phyloP scores from a whole-genome alignment of 345 rosid species.

The Rubroshorea leprosula region DNA sequence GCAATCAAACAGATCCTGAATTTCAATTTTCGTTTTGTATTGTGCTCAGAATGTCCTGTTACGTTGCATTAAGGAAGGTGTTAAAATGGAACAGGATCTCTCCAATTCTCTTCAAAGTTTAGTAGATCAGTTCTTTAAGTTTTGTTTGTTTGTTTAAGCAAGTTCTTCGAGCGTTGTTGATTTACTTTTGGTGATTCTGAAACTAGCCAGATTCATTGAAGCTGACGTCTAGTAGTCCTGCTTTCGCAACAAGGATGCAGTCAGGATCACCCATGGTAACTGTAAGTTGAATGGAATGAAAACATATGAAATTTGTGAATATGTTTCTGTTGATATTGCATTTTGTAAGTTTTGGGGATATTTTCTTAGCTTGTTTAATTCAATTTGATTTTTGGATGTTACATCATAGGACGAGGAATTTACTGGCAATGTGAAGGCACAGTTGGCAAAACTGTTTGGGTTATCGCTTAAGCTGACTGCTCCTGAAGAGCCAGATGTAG shows the following conservation, averaged over 20 bases:
- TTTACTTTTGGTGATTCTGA: slow-evolving; percentile 21
- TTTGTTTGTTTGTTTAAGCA: neutral
- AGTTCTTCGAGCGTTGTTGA: slow-evolving; percentile 7
- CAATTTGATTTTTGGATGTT: slow-evolving; percentile 2
- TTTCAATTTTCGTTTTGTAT: neutral
- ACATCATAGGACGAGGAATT: slow-evolving; percentile 44
- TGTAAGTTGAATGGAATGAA: slow-evolving; percentile 30
- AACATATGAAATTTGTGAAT: neutral
- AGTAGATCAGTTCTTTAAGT: neutral
- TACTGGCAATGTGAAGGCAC: slow-evolving; percentile 53
- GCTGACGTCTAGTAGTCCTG: slow-evolving; percentile 40
- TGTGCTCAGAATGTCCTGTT: slow-evolving; percentile 12
- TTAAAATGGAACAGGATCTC: neutral
- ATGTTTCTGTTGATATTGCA: neutral
- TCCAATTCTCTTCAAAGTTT: slow-evolving; percentile 13
- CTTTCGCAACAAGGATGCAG: slow-evolving; percentile 23
- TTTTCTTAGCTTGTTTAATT: neutral
- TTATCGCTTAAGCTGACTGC: slow-evolving; percentile 49
- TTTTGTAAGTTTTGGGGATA: neutral
- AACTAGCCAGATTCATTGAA: slow-evolving; percentile 70
- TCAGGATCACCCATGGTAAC: slow-evolving; percentile 55
- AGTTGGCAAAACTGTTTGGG: slow-evolving; percentile 57
- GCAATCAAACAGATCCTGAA: neutral
- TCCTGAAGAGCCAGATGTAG: slow-evolving; percentile 55
- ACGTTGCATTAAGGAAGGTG: slow-evolving; percentile 11